Percentiles rank a stretch among this genome's conserved stretches.
phyloP scores from a whole-genome alignment of 2,329 filamentous ascomycete species.

The Talaromyces sp. region DNA sequence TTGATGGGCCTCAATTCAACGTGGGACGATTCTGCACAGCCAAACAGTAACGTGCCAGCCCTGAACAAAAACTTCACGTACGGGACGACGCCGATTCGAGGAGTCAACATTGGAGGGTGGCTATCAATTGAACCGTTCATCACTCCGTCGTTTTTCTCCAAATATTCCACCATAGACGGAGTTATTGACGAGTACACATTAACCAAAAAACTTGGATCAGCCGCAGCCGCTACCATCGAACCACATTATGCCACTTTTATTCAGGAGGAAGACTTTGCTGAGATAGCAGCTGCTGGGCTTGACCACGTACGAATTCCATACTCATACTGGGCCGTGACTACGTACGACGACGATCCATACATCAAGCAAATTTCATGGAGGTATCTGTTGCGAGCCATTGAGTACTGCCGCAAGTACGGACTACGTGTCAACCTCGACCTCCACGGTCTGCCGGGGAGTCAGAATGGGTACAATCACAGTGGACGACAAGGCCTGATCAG shows the following conservation, averaged over 20 bases:
- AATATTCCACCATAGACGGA: constrained; percentile 57
- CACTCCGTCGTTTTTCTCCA: constrained; percentile 81
- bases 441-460: constrained; percentile 85
- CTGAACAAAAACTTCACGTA: constrained; percentile 78
- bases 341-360: constrained; percentile 83
- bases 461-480: constrained; percentile 98
- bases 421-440: constrained; percentile 89
- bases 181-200: constrained; percentile 90
- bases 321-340: constrained; percentile 89
- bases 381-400: constrained; percentile 86
- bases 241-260: constrained; percentile 89
- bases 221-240: constrained; percentile 69
- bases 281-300: constrained; percentile 81
- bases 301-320: constrained; percentile 97
- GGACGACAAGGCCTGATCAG: constrained; percentile 74
- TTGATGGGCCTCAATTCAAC: constrained; percentile 81
- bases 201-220: constrained; percentile 64
- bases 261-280: constrained; percentile 75
- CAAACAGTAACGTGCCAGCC: constrained; percentile 76
- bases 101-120: constrained; percentile 93
- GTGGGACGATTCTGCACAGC: constrained; percentile 78
- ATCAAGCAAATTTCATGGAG: constrained; percentile 84
- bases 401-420: constrained; percentile 89
- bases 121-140: constrained; percentile 92
- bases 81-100: constrained; percentile 72